Percentiles rank a stretch among this genome's conserved stretches.
Evolutionary conservation across 306 rosid genomes (phyloP).

Genomic region (Begonia peltatifolia): DNA sequence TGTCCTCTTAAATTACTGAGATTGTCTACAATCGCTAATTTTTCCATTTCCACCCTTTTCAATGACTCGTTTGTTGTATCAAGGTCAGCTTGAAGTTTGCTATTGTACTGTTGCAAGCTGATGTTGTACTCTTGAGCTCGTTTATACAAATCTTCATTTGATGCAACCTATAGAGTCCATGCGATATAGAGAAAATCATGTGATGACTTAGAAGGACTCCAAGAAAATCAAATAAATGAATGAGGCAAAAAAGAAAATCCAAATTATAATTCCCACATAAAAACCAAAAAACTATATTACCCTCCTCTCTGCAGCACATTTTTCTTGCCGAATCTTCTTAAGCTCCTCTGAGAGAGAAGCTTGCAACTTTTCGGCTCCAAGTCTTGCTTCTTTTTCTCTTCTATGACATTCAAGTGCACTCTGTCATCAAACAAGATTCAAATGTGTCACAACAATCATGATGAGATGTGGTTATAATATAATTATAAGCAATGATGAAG

Average conservation of each 20-base stretch:
- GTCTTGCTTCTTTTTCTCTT: constrained; percentile 65
- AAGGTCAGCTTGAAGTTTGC: constrained; percentile 67
- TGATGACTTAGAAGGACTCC: too few relatives aligned
- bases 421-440: constrained; percentile 19
- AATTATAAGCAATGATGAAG: too few relatives aligned
- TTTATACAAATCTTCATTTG: constrained; percentile 62
- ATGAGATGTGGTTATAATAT: too few relatives aligned
- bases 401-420: constrained; percentile 45
- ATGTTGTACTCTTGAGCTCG: constrained; percentile 80
- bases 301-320: constrained; percentile 53
- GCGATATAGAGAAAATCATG: too few relatives aligned
- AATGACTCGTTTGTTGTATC: constrained; percentile 50
- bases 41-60: constrained; percentile 65
- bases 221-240: too few relatives aligned
- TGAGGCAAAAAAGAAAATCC: too few relatives aligned
- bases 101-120: constrained; percentile 69
- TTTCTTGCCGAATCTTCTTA: constrained; percentile 47
- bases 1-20: constrained; percentile 63
- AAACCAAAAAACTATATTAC: constrained; percentile 12
- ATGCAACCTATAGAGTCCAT: constrained; percentile 33
- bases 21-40: constrained; percentile 58
- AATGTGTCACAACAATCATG: too few relatives aligned
- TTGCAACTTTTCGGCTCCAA: constrained; percentile 36
- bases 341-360: constrained; percentile 50
- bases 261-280: too few relatives aligned